Base-by-base conservation (phyloP, 1,284 basidiomycete species). In the Ustilago cynodontis region DNA sequence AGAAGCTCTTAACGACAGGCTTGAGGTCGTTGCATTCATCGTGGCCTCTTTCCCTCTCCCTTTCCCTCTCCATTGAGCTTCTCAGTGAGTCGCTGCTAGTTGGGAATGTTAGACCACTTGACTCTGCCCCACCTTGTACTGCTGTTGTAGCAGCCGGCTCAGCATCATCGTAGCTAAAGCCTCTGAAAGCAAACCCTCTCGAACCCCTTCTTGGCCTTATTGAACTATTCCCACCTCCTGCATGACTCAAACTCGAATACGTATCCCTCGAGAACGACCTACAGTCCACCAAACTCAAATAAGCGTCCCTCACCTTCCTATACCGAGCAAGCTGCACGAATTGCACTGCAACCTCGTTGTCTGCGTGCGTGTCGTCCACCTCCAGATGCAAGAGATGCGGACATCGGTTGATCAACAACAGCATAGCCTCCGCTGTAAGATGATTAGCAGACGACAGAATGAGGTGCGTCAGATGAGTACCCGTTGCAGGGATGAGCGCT, bases 391-490 rank as follows among this genome's bases (percentile, higher is more conserved):
- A 14, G 29, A 82, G 55, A 22, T 63, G 66, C 3, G 77, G 78
- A 35, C 78, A 80, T 26, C 72, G 47, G 35, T 72, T 63, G 64
- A 82, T 67, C 11, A 82, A 50, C 41, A 68, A 35, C 18, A 79
- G 51, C 60, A 81, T 53, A 6, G 68, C 70, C 28, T 62, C 64
- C 1, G 76, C 43, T 24, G 69, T 61, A 31, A 77, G 33, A 29
- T 57, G 68, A 7, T 64, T 70, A 16, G 68, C 65, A 0, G 77
- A 77, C 6, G 93, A 94, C 55, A 97, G 87, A 56, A 89, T 88
- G 56, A 98, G 87, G 68, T 93, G 90, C 71, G 93, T 91, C 53
- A 96, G 86, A 0, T 88, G 88, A 63, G 91, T 89, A 1, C 93
- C 93, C 0, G 91, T 72, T 6, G 63, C 74, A 20, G 74, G 74